Percentiles rank a stretch among this genome's conserved stretches.
phyloP scores from a whole-genome alignment of 176 grass and related monocot species.

The Canna indica region DNA sequence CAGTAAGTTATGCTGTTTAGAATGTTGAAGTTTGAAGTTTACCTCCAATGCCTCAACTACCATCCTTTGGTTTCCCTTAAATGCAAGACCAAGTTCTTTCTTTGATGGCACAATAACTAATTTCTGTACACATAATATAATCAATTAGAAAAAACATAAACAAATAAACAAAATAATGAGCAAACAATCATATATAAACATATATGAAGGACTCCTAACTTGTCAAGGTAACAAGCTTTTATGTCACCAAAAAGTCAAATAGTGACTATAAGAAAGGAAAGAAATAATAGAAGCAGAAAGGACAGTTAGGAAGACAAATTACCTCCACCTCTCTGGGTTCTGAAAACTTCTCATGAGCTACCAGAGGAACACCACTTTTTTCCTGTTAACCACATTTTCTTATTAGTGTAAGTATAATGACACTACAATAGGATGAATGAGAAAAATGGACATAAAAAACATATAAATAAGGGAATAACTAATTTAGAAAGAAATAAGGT shows the following conservation, averaged over 20 bases:
- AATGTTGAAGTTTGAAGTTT: conserved; percentile 15
- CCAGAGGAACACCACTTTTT: conserved; percentile 66
- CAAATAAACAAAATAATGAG: too few species aligned
- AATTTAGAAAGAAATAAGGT: neutral
- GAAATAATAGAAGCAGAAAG: neutral
- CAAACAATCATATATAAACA: too few species aligned
- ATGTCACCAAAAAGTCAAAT: neutral
- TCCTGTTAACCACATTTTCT: conserved; percentile 22
- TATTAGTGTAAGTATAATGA: neutral
- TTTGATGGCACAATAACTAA: conserved; percentile 90
- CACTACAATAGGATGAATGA: neutral
- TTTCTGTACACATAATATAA: conserved; percentile 38
- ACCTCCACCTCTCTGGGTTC: conserved; percentile 78
- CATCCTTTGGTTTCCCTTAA: conserved; percentile 83
- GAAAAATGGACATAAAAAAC: neutral
- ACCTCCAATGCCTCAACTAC: conserved; percentile 88
- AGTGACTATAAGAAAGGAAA: neutral
- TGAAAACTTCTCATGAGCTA: conserved; percentile 61
- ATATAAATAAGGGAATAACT: neutral
- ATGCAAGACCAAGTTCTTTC: conserved; percentile 86
- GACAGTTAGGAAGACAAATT: conserved; percentile 7
- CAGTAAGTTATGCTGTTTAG: neutral
- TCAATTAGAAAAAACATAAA: conserved; percentile 10
- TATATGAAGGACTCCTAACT: too few species aligned
- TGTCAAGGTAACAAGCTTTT: too few species aligned